Evolutionary conservation across 1,284 basidiomycete species (phyloP), one percentile per base, ranked within the genome.

Genomic region (Moesziomyces sp.): DNA sequence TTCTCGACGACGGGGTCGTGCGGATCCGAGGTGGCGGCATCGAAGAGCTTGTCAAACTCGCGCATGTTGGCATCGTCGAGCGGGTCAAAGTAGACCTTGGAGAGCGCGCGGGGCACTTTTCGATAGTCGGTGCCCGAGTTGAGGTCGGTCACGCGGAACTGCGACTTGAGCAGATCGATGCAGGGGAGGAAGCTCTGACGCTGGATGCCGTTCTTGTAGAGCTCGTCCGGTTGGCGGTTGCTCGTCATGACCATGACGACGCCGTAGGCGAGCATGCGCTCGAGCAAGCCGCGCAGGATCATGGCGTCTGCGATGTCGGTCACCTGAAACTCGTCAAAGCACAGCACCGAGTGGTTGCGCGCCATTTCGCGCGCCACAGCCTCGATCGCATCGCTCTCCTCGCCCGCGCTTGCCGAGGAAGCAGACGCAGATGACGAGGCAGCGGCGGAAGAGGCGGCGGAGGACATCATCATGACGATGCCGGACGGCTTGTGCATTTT

Each of bases 171-270:
- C 40, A 99, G 88, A 40, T 97, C 92, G 70, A 99, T 99, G 54
- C 94, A 92, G 5, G 97, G 97, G 42, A 98, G 84, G 86, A 99
- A 99, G 76, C 92, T 94, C n/a, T 92, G 90, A 19, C 97, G 90
- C 84, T 99, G 97, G 52, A 99, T 97, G 0, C 97, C 97, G 78
- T 99, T 99, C 88, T 96, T 96, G 87, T 99, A 99, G 0, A 99
- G 88, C 46, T 98, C 93, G 82, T 97, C 91, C 3, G 97, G 97
- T 84, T 97, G 94, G 59, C 97, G 96, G 85, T 99, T 99, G 54
- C 94, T 97, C 0, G 97, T 99, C 87, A 97, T 93, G 48, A 99
- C 91, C 78, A 90, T 93, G 24, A 99, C 90, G 4, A 98, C 94
- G 8, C 97, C 97, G 76, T 92, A 91, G 50, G 91, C 90, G 54